Base-by-base conservation (phyloP, 257 asterid genomes). In the Solanum piurae region DNA sequence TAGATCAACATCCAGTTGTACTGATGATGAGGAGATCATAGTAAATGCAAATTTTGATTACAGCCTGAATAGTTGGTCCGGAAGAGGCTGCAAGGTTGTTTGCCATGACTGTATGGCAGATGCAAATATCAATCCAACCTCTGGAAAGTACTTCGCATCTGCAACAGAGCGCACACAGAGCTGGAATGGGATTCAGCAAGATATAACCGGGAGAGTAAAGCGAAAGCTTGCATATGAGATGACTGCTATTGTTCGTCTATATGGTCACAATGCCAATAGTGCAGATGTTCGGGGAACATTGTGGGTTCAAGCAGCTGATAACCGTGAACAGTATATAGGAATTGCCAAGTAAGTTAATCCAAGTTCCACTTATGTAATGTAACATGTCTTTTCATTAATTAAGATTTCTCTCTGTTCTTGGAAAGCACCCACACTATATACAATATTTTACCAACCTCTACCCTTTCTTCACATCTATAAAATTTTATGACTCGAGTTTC, bases 171-270 rank as follows among this genome's bases (percentile, higher is more conserved):
- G 98, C 60, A 91, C 97, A 38, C 95, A 95, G 86, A 93, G 31
- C 91, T 97, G 98, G 98, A 92, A 97, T 21, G 99, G 99, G 60
- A 96, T 97, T 89, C 99, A 95, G 87, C 99, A 97, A 93, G 99
- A 97, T 83, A 94, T 97, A 91, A 97, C 96, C 0, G 96, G 94
- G 88, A 95, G 93, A 90, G 92, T 93, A 34, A 92, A 92, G 86
- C 89, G 94, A 87, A 97, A 97, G 92, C 93, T 91, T 82, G 99
- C 96, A 66, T 96, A 97, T 64, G 98, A 94, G 88, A 94, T 94
- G 90, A 85, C 89, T 83, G 98, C 98, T 52, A 86, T 91, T 62
- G 96, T 96, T 88, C 93, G 98, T 37, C 80, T 97, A 86, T 91
- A 77, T 87, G 96, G 99, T 84, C 90, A 88, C 86, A 92, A 94